phyloP scores from a whole-genome alignment of 2,329 filamentous ascomycete genomes.

The Colletotrichum zoysiae region DNA sequence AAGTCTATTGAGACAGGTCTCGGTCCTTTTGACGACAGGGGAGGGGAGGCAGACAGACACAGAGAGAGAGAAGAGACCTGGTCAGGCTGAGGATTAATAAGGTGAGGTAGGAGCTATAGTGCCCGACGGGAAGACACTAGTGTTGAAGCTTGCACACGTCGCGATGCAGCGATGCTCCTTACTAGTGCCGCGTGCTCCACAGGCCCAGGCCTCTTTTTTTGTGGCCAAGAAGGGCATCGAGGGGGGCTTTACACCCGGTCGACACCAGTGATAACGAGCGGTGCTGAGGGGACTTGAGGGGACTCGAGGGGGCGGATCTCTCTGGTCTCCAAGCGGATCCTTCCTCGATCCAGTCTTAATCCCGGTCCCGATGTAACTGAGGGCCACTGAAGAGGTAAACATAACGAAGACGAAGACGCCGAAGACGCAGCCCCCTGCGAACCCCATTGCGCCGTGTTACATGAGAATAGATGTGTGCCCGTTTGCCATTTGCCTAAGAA shows the following conservation, averaged over 20 bases:
- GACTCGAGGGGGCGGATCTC: conserved; percentile 5
- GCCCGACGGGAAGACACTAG: conserved; percentile 16
- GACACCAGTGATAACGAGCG: not conserved
- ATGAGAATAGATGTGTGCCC: conserved; percentile 2
- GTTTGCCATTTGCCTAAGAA: not conserved
- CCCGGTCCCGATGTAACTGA: conserved; percentile 28
- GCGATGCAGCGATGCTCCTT: conserved; percentile 17
- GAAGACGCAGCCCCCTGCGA: conserved; percentile 5
- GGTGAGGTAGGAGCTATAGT: conserved; percentile 23
- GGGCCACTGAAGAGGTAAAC: conserved; percentile 22
- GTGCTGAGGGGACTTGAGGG: not conserved
- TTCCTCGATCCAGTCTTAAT: conserved; percentile 39
- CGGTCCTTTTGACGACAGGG: not conserved
- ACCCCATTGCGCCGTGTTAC: conserved; percentile 23
- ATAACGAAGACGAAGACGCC: not conserved
- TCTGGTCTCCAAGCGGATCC: conserved; percentile 29
- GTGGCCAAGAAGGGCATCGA: conserved; percentile 10
- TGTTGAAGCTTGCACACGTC: conserved; percentile 3
- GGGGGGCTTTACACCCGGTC: not conserved
- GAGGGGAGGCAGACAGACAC: not conserved
- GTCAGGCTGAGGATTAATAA: conserved; percentile 30
- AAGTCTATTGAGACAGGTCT: conserved; percentile 6
- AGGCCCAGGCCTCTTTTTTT: conserved; percentile 26
- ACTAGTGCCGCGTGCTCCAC: conserved; percentile 37
- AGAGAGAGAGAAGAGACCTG: not conserved